phyloP scores from a whole-genome alignment of 2,329 filamentous ascomycete species.

The Teratosphaeria nubilosa region DNA sequence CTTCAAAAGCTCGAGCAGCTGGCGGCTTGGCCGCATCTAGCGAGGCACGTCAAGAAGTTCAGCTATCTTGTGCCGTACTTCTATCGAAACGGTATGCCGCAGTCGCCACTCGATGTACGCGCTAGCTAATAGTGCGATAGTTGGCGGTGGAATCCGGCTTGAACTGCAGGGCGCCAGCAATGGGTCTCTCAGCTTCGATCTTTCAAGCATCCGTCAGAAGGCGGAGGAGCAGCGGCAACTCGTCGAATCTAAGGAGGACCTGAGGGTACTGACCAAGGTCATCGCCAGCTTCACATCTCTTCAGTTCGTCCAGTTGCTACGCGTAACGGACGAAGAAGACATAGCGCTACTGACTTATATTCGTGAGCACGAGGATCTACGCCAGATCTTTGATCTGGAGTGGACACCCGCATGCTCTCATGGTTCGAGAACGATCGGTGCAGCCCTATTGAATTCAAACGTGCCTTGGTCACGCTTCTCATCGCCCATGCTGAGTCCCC shows the following conservation, averaged over 20 bases:
- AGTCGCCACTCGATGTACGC: not conserved
- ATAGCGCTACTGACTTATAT: conserved; percentile 44
- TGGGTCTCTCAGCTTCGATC: conserved; percentile 7
- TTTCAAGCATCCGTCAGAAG: conserved; percentile 32
- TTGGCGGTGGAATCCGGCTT: not conserved
- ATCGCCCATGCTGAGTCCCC: conserved; percentile 52
- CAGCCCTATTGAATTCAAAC: conserved; percentile 48
- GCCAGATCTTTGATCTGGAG: conserved; percentile 40
- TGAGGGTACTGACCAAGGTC: conserved; percentile 43
- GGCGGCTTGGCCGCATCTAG: conserved; percentile 39
- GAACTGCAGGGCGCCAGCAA: conserved; percentile 1
- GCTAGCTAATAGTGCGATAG: conserved; percentile 7
- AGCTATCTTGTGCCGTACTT: conserved; percentile 52
- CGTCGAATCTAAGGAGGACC: conserved; percentile 41
- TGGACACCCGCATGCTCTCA: conserved; percentile 56
- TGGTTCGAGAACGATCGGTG: conserved; percentile 48
- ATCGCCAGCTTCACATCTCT: conserved; percentile 50
- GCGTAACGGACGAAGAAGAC: conserved; percentile 51
- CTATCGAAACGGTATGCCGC: conserved; percentile 40
- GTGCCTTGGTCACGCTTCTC: conserved; percentile 49
- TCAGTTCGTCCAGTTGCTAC: conserved; percentile 55
- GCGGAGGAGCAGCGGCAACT: conserved; percentile 43
- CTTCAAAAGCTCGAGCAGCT: conserved; percentile 41
- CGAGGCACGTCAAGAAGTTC: conserved; percentile 48
- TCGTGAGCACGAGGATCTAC: conserved; percentile 35